Evolutionary conservation across 2,329 filamentous ascomycete genomes (phyloP), one percentile per base, ranked within the genome.

Genomic region (Ophiosphaerella korrae): DNA sequence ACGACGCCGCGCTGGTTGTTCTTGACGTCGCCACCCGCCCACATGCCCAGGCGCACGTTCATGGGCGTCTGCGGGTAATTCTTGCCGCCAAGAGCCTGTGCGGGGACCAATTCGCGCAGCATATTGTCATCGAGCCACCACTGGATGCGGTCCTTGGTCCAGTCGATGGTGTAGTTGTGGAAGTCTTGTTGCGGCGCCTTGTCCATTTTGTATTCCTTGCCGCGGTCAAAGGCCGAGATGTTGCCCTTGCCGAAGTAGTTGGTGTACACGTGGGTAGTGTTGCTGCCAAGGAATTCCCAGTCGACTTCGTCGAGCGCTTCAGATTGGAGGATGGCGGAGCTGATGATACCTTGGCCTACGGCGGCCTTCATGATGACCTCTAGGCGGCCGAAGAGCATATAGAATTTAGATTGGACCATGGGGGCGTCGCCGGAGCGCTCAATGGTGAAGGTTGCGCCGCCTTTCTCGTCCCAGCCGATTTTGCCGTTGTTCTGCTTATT

Each of bases 11-110:
- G 56, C 32, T 64, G 57, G 60, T 75, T 74, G 55, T 72, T 70
- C 57, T 76, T 72, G 52, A 76, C 74, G 63, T 81, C 76, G 48
- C 84, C 84, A 45, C 78, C 84, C 41, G 84, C 82, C 86, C 87
- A 89, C 60, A 83, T 82, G 57, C 88, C 88, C 39, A 90, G 74
- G 73, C 85, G 87, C 65, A 90, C 71, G 71, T 86, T 83, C 83
- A 88, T 87, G 42, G 88, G 88, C 8, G 87, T 89, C 78, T 90
- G 88, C 40, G 88, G 88, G 77, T 84, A 90, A 58, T 82, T 80
- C 49, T 75, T 71, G 42, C 82, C 84, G 43, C 77, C 76, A 64
- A 83, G 70, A 45, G 86, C 87, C 44, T 88, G 82, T 13, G 74
- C 75, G 60, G 82, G 82, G 51, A 76, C 79, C 45, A 91, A 77